Evolutionary conservation across 495 filamentous ascomycete genomes (phyloP), one percentile per base, ranked within the genome.

Genomic region (Talaromyces proteolyticus): DNA sequence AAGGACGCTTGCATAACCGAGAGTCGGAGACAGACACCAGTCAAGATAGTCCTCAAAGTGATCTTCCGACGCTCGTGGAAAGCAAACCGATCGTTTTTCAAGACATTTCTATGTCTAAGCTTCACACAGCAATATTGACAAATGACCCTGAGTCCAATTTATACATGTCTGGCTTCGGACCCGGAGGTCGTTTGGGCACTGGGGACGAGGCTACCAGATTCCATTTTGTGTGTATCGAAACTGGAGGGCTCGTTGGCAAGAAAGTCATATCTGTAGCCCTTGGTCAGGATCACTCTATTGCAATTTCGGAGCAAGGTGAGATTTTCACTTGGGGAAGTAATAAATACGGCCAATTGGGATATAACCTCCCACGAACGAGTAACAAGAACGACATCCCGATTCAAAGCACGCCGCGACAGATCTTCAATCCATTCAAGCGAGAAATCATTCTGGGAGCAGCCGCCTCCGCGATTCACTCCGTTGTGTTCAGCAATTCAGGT

Each of bases 301-400:
- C 88, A 0, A 71, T 96, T 16, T 86, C 90, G 14, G 82, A 81
- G 45, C 74, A 81, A 42, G 93, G 94, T 4, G 86, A 91, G 46
- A 79, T 94, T 4, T 93, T 86, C 73, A 91, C 90, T 17, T 97
- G 92, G 92, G 93, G 93, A 16, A 91, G 77, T 58, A 97, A 96
- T 60, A 83, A 77, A 21, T 87, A 78, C 63, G 89, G 85, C 17
- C 93, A 97, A 60, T 77, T 98, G 11, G 93, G 93, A 2, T 96
- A 94, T 60, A 70, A 74, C 26, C 68, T 93, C 53, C 70, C 60
- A 68, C 77, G 70, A 75, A 72, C 66, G 50, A 60, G 58, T 52
- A 65, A 58, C 57, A 57, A 66, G 53, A 65, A 90, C 49, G 86
- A 95, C 56, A 88, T 89, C 40, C 88, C 90, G 1, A 81, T 92